Base-by-base conservation (phyloP, 164 flowering plant species). In the Umbilicus rupestris region DNA sequence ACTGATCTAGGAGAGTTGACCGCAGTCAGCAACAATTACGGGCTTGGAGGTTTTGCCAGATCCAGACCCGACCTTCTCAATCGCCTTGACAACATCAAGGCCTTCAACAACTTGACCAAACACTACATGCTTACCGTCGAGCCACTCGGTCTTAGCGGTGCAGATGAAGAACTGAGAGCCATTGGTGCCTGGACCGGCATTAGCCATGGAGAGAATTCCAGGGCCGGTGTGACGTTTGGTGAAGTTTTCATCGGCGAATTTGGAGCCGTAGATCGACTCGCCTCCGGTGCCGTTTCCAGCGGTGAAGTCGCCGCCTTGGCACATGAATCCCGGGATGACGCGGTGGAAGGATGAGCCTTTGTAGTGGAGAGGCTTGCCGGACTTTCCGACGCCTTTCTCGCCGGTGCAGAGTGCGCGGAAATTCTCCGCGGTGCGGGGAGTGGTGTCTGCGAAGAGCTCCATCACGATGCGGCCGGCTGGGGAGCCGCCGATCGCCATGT, bases 351-450 rank as follows among this genome's bases (percentile, higher is more conserved):
- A 1, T 0, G 91, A 86, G 4, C 85, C 87, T 70, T 88, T 88
- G 85, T 69, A 88, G 83, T 88, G 91, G 20, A 88, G 80, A 19
- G 95, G 83, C 79, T 83, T 86, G 39, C 90, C 87, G 74, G 64
- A 35, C 17, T 57, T 71, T 11, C 89, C 88, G 39, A 46, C 68
- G 26, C 90, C 94, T 69, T 87, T 89, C 87, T 86, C 93, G 30
- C 94, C 92, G 26, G 93, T 87, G 84, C 90, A 89, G 70, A 87
- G 89, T 0, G 93, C 91, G 1, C 91, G 82, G 87, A 87, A 89
- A 75, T 85, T 87, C 82, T 87, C 92, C 14, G 86, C 88, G 29
- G 96, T 87, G 20, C 76, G 74, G 0, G 92, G 92, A 0, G 72
- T 69, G 1, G 59, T 65, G 68, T 89, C 92, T 4, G 86, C 84